phyloP scores from a whole-genome alignment of 805 yeast species.

The Metschnikowia shivogae region DNA sequence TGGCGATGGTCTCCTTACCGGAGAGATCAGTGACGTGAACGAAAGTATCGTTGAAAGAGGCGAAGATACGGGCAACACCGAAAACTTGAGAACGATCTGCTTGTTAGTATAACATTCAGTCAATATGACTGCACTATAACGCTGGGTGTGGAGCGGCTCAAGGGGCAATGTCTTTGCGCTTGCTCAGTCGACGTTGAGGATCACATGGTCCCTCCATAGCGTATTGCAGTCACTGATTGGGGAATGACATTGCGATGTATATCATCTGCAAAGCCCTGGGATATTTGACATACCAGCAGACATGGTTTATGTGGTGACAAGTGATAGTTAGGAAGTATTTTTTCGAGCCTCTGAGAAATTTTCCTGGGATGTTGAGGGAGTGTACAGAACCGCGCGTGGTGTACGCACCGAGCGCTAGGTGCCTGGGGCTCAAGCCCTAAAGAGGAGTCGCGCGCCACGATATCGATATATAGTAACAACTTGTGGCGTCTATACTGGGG shows the following conservation, averaged over 20 bases:
- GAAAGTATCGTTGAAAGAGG: slow-evolving; percentile 99
- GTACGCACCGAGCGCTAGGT: background rate
- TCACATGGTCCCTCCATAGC: no score
- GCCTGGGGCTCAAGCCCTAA: slow-evolving; percentile 18
- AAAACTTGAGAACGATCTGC: slow-evolving; percentile 91
- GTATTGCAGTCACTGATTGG: background rate
- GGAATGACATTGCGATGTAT: background rate
- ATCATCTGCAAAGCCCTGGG: background rate
- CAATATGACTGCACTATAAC: no score
- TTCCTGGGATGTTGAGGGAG: slow-evolving; percentile 18
- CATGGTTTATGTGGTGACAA: slow-evolving; percentile 17
- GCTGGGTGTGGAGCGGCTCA: background rate
- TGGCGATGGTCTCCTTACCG: slow-evolving; percentile 99
- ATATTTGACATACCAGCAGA: slow-evolving; percentile 21
- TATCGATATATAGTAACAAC: background rate
- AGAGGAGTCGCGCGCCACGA: background rate
- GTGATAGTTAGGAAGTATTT: slow-evolving; percentile 15
- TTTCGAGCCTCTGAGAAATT: slow-evolving; percentile 16
- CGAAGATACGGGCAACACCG: slow-evolving; percentile 99
- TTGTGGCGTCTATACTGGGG: no score
- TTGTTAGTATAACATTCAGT: slow-evolving; percentile 11
- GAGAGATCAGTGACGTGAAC: slow-evolving; percentile 99
- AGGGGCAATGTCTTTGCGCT: background rate
- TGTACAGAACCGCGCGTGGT: slow-evolving; percentile 8
- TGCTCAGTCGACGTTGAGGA: no score